Base-by-base conservation (phyloP, 768 basidiomycete species). In the Amanita exitialis region DNA sequence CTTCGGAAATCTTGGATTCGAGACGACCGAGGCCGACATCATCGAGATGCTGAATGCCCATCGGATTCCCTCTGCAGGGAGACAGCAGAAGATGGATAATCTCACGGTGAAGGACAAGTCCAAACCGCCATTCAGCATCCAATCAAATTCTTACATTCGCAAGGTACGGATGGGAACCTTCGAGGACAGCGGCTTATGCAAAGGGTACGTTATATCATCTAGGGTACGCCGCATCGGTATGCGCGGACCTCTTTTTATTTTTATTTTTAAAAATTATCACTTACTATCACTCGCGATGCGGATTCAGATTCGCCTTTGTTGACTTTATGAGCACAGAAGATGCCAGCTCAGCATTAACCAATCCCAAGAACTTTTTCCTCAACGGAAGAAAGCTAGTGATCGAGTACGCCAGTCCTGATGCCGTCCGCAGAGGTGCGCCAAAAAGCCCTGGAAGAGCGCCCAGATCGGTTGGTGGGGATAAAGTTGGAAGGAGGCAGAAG, bases 161-260 rank as follows among this genome's bases (percentile, higher is more conserved):
- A 91, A 91, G 62, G 70, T 99, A 25, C 81, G 95, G 5, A 77
- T 99, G 78, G 93, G 92, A 3, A 94, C 93, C 15, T 99, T 99
- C 57, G 92, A 97, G 63, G 95, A 99, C 65, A 88, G 81, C 44
- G 96, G 95, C 7, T 67, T 79, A 48, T 98, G 95, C 69, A 99
- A 98, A 75, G 95, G 95, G 95, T 96, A 61, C 53, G 76, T 25
- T 15, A 27, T 6, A 23, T 6, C 1, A 27, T 27, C 25, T 7
- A 1, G 4, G 25, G 25, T 27, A 9, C 27, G 27, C 25, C 25
- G 25, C 4, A 25, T 25, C 25, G 25, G 25, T 25, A 23, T 23
- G 23, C 23, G 23, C n/a, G n/a, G n/a, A n/a, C n/a, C n/a, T n/a
- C n/a, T n/a, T n/a, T n/a, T n/a, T n/a, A n/a, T n/a, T n/a, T n/a